phyloP scores from a whole-genome alignment of 192 early-diverging fungal genomes.

The Jimgerdemannia flammicorona region DNA sequence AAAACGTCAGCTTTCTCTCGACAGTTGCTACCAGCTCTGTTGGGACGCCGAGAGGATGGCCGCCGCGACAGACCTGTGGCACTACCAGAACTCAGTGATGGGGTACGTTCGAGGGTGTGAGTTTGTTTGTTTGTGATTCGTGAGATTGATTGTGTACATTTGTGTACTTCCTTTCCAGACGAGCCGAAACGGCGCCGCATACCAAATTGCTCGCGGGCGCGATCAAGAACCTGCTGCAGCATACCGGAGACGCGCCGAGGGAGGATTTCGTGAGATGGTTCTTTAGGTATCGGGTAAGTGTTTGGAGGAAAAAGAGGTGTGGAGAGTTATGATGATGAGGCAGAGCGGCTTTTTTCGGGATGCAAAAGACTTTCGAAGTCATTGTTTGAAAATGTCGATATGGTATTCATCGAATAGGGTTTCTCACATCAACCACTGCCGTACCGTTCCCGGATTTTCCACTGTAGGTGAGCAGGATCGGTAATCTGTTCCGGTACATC shows the following conservation, averaged over 20 bases:
- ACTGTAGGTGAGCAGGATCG: neutral
- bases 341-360: neutral
- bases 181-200: neutral
- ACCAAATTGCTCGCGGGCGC: neutral
- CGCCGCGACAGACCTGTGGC: constrained; percentile 27
- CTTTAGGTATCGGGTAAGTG: neutral
- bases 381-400: neutral
- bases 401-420: neutral
- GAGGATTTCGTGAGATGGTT: neutral
- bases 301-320: neutral
- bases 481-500: neutral
- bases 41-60: constrained; percentile 31
- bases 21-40: constrained; percentile 32
- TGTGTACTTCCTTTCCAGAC: neutral
- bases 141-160: neutral
- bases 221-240: neutral
- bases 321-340: neutral
- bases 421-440: too few species aligned
- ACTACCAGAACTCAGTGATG: constrained; percentile 22
- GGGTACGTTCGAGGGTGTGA: neutral
- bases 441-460: neutral
- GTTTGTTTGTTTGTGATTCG: neutral
- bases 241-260: neutral
- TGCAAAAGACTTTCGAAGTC: neutral
- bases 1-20: constrained; percentile 10